phyloP scores from a whole-genome alignment of 176 grass and related monocot genomes.

The Oryza australiensis region DNA sequence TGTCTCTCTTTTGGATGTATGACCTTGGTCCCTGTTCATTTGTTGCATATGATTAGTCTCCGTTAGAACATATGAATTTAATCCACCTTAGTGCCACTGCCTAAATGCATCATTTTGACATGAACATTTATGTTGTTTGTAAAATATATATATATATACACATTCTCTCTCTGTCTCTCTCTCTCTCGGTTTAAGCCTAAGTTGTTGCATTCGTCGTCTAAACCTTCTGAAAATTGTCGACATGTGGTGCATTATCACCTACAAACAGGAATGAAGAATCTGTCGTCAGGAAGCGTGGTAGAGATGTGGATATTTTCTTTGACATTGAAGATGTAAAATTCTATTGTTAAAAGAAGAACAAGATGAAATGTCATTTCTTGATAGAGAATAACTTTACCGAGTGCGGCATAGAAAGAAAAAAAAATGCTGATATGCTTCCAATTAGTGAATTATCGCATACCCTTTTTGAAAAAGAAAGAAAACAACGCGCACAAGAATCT shows the following conservation, averaged over 20 bases:
- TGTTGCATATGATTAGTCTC: background rate
- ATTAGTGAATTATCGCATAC: background rate
- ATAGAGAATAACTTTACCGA: conserved; percentile 26
- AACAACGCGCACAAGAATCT: conserved; percentile 29
- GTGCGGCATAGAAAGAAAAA: background rate
- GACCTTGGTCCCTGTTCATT: background rate
- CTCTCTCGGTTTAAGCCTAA: too few species aligned
- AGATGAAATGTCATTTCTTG: background rate
- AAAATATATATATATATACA: too few species aligned
- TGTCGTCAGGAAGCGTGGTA: background rate
- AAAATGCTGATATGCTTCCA: background rate
- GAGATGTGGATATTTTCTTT: background rate
- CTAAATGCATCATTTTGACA: background rate
- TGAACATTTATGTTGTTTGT: too few species aligned
- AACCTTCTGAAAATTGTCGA: background rate
- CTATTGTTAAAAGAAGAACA: background rate
- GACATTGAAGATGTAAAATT: background rate
- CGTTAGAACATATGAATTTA: background rate
- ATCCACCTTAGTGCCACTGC: background rate
- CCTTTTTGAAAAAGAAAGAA: conserved; percentile 28
- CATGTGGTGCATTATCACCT: background rate
- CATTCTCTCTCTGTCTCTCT: too few species aligned
- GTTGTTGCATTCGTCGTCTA: background rate
- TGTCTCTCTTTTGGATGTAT: background rate
- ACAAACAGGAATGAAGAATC: background rate